A percentile compares a stretch with the other conserved stretches of the same genome.
These are phyloP conservation scores for Jatropha podagrica DNA, from an alignment of 441 rosid species.

Conservation along the genomic window DNA sequence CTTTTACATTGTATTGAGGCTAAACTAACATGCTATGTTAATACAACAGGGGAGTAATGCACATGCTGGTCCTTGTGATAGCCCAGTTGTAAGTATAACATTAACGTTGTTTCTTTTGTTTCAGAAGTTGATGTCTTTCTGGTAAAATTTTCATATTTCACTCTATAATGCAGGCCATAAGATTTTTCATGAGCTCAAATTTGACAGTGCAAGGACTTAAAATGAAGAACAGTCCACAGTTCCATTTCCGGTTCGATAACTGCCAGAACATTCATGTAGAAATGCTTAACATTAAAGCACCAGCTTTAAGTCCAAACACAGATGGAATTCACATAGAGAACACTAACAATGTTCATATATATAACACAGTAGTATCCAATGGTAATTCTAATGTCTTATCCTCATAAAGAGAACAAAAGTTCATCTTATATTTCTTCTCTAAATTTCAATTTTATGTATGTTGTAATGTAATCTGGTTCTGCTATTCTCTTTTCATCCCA, in stretches of 20 bases:
- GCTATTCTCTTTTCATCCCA: no score
- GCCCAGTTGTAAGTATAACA: conserved; percentile 45
- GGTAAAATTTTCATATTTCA: neutral
- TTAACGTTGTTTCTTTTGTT: neutral
- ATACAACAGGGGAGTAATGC: conserved; percentile 35
- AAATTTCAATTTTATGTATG: neutral
- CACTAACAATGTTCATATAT: conserved; percentile 38
- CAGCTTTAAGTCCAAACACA: conserved; percentile 47
- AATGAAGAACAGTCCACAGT: conserved; percentile 47
- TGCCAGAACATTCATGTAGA: conserved; percentile 33
- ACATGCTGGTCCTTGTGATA: conserved; percentile 42
- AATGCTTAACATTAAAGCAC: conserved; percentile 38
- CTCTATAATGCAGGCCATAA: conserved; percentile 38
- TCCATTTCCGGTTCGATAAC: conserved; percentile 49
- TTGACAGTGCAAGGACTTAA: conserved; percentile 37
- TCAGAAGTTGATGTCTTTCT: neutral
- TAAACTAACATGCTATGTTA: neutral
- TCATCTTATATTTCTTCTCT: neutral
- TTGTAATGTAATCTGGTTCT: no score
- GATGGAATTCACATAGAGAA: conserved; percentile 57
- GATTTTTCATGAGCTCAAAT: conserved; percentile 47
- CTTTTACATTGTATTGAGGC: no score
- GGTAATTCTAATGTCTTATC: conserved; percentile 25
- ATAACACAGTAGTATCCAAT: conserved; percentile 37
- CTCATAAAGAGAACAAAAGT: no score